phyloP scores from a whole-genome alignment of 257 asterid genomes.

The Linderniella brevidens region DNA sequence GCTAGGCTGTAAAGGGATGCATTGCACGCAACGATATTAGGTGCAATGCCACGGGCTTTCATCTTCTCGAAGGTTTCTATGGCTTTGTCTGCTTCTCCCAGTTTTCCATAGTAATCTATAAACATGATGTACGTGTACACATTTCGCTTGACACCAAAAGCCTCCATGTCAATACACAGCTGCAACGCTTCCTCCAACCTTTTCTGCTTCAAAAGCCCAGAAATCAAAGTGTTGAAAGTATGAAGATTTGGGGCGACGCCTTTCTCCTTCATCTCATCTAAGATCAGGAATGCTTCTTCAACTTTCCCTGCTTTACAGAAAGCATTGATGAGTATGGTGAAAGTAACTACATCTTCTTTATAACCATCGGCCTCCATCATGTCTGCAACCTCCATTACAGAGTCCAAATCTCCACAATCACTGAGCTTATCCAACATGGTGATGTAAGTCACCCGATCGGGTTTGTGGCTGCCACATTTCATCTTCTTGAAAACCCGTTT shows the following conservation, averaged over 20 bases:
- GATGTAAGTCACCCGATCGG: slow-evolving; percentile 84
- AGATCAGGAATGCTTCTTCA: slow-evolving; percentile 47
- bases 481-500: slow-evolving; percentile 59
- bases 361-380: slow-evolving; percentile 80
- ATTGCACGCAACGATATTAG: slow-evolving; percentile 74
- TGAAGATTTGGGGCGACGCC: slow-evolving; percentile 65
- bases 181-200: slow-evolving; percentile 55
- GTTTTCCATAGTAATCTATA: slow-evolving; percentile 75
- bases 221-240: slow-evolving; percentile 74
- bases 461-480: slow-evolving; percentile 63
- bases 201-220: slow-evolving; percentile 57
- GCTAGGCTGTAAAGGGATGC: slow-evolving; percentile 73
- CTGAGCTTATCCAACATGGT: slow-evolving; percentile 73
- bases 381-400: slow-evolving; percentile 48
- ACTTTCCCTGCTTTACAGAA: slow-evolving; percentile 63
- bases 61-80: slow-evolving; percentile 65
- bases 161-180: slow-evolving; percentile 43
- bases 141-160: slow-evolving; percentile 35
- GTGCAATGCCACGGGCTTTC: slow-evolving; percentile 74
- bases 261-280: slow-evolving; percentile 50
- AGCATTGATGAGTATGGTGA: slow-evolving; percentile 64
- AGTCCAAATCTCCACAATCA: slow-evolving; percentile 57
- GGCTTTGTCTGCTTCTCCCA: slow-evolving; percentile 76
- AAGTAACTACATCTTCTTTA: slow-evolving; percentile 67
- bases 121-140: slow-evolving; percentile 65